Evolutionary conservation across 2,329 filamentous ascomycete species (phyloP).

Genomic region (Pseudogymnoascus sp.): DNA sequence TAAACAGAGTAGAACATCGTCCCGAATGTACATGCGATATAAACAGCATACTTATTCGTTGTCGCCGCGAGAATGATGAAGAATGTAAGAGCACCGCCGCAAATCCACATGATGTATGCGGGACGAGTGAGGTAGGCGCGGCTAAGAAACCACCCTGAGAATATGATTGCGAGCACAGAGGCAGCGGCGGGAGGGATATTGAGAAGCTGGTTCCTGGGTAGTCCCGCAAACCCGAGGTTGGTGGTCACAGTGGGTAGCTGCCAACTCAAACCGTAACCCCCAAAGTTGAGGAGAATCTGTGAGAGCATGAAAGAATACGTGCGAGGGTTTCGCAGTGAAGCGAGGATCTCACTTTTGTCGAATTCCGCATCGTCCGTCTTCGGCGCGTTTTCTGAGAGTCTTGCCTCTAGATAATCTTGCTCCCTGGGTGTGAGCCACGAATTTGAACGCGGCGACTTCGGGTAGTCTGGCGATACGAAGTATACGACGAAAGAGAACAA

Average conservation of each 20-base stretch:
- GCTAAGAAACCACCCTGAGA: slow-evolving; percentile 34
- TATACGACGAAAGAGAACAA: slow-evolving; percentile 32
- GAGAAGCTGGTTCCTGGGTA: slow-evolving; percentile 37
- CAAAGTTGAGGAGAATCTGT: slow-evolving; percentile 34
- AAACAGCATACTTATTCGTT: slow-evolving; percentile 31
- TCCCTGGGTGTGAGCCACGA: slow-evolving; percentile 33
- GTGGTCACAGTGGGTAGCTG: slow-evolving; percentile 36
- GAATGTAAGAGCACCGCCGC: slow-evolving; percentile 34
- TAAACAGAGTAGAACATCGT: slow-evolving; percentile 36
- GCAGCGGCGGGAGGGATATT: slow-evolving; percentile 39
- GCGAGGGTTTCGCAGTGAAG: slow-evolving; percentile 27
- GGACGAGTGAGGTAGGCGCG: slow-evolving; percentile 33
- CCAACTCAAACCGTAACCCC: slow-evolving; percentile 35
- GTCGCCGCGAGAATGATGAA: slow-evolving; percentile 38
- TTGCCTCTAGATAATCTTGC: slow-evolving; percentile 33
- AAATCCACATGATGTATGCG: slow-evolving; percentile 34
- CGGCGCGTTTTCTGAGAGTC: slow-evolving; percentile 33
- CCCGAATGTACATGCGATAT: slow-evolving; percentile 37
- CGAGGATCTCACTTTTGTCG: slow-evolving; percentile 29
- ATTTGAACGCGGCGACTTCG: slow-evolving; percentile 31
- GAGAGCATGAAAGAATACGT: slow-evolving; percentile 32
- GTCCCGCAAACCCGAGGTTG: slow-evolving; percentile 33
- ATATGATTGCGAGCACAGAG: slow-evolving; percentile 32
- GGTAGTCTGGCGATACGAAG: slow-evolving; percentile 36
- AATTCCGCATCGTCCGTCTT: slow-evolving; percentile 31